Percentiles rank a stretch among this genome's conserved stretches.
These are phyloP conservation scores for Aureobasidium sp. DNA, from an alignment of 2,329 filamentous ascomycete species.

Conservation along the genomic window DNA sequence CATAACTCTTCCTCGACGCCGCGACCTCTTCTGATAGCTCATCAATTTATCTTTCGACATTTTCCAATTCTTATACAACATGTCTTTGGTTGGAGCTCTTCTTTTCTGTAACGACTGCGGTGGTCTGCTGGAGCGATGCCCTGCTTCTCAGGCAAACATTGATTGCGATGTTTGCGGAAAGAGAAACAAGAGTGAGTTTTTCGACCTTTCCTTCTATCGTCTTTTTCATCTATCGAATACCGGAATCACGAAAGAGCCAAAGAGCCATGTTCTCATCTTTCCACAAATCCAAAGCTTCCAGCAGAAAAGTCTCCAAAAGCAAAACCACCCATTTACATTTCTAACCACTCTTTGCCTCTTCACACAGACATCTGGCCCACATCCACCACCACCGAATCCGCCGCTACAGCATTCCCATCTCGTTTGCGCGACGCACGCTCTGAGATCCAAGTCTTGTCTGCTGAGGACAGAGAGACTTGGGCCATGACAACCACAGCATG, in stretches of 20 bases:
- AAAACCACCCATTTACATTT: neutral
- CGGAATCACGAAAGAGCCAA: neutral
- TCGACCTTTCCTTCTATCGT: neutral
- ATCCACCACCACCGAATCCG: slow-evolving; percentile 70
- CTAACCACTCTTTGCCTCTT: slow-evolving; percentile 12
- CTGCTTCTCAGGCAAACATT: slow-evolving; percentile 68
- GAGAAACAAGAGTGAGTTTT: slow-evolving; percentile 63
- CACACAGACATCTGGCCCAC: slow-evolving; percentile 67
- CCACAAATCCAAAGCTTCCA: too few species aligned
- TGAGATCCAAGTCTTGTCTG: slow-evolving; percentile 70
- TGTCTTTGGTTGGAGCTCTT: slow-evolving; percentile 84
- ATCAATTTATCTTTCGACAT: neutral
- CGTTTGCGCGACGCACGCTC: slow-evolving; percentile 74
- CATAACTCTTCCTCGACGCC: neutral
- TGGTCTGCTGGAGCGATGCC: slow-evolving; percentile 75
- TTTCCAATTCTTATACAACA: slow-evolving; percentile 28
- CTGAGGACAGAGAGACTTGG: slow-evolving; percentile 63
- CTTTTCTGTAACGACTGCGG: slow-evolving; percentile 93
- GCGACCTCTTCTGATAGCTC: too few species aligned
- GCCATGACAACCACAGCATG: slow-evolving; percentile 63
- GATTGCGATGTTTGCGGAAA: slow-evolving; percentile 81
- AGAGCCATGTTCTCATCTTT: too few species aligned
- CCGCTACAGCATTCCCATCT: slow-evolving; percentile 83
- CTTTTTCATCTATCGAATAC: too few species aligned
- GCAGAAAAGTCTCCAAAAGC: too few species aligned